phyloP scores from a whole-genome alignment of 176 grass and related monocot species.

The Musa itinerans region DNA sequence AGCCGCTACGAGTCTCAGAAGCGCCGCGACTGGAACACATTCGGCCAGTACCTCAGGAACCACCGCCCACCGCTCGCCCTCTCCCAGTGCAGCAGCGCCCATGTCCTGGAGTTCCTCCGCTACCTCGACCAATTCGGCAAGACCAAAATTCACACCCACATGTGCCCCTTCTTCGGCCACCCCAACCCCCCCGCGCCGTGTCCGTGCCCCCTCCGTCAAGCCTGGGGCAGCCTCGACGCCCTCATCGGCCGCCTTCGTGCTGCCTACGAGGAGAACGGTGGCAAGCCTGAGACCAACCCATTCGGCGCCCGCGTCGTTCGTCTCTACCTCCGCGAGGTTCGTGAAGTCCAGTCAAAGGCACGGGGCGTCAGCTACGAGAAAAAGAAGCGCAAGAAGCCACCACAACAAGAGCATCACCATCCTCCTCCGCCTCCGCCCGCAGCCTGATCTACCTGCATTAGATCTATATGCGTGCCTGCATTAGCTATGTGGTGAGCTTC shows the following conservation, averaged over 20 bases:
- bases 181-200: slow-evolving; percentile 4
- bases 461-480: not conserved
- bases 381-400: slow-evolving; percentile 14
- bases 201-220: slow-evolving; percentile 8
- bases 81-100: slow-evolving; percentile 2
- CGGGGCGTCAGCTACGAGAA: slow-evolving; percentile 7
- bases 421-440: not conserved
- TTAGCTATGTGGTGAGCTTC: not conserved
- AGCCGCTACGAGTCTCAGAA: slow-evolving; percentile 16
- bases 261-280: slow-evolving; percentile 8
- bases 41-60: slow-evolving; percentile 4
- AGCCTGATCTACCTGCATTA: not conserved
- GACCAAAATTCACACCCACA: slow-evolving; percentile 9
- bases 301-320: slow-evolving; percentile 9
- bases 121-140: slow-evolving; percentile 9
- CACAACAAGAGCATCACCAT: not conserved
- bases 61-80: slow-evolving; percentile 2
- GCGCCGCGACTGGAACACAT: slow-evolving; percentile 6
- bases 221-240: slow-evolving; percentile 11
- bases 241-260: slow-evolving; percentile 6
- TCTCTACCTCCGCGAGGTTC: slow-evolving; percentile 3
- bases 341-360: slow-evolving; percentile 4
- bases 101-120: slow-evolving; percentile 10
- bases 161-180: slow-evolving; percentile 11
- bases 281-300: slow-evolving; percentile 2